Conservation (phyloP, 129 eudicot genomes). For the Flaveria robusta region DNA sequence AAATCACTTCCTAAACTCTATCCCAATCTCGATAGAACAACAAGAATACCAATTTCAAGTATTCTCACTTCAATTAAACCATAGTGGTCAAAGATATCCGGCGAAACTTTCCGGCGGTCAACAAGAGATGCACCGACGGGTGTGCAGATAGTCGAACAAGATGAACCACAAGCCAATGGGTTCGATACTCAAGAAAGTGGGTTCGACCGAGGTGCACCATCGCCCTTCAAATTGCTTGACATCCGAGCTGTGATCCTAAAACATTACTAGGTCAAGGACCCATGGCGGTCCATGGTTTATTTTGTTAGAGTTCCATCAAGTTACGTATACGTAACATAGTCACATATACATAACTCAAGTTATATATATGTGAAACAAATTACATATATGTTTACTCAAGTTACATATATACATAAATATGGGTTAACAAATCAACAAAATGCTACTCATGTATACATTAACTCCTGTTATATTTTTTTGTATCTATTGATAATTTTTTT, state of each 20-base stretch:
- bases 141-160: slow-evolving; percentile 37
- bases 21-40: slow-evolving; percentile 34
- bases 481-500: too few species aligned
- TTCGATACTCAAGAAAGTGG: too few species aligned
- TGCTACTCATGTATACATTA: too few species aligned
- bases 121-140: slow-evolving; percentile 60
- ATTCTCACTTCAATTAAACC: slow-evolving; percentile 23
- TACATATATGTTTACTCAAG: too few species aligned
- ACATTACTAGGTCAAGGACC: slow-evolving; percentile 90
- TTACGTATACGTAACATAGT: too few species aligned
- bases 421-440: too few species aligned
- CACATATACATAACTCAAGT: too few species aligned
- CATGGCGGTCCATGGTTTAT: slow-evolving; percentile 85
- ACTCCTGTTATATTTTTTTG: too few species aligned
- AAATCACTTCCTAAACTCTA: slow-evolving; percentile 53
- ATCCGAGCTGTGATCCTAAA: slow-evolving; percentile 77
- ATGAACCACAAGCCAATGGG: slow-evolving; percentile 20
- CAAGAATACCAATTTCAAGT: slow-evolving; percentile 33
- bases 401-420: too few species aligned
- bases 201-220: slow-evolving; percentile 78
- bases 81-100: slow-evolving; percentile 10
- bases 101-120: slow-evolving; percentile 36
- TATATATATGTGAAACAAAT: too few species aligned
- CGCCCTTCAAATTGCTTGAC: slow-evolving; percentile 69
- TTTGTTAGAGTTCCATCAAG: slow-evolving; percentile 78